Percentiles rank a stretch among this genome's conserved stretches.
Conservation (phyloP, 2,329 filamentous ascomycete genomes). For the Scytalidium lignicola region DNA sequence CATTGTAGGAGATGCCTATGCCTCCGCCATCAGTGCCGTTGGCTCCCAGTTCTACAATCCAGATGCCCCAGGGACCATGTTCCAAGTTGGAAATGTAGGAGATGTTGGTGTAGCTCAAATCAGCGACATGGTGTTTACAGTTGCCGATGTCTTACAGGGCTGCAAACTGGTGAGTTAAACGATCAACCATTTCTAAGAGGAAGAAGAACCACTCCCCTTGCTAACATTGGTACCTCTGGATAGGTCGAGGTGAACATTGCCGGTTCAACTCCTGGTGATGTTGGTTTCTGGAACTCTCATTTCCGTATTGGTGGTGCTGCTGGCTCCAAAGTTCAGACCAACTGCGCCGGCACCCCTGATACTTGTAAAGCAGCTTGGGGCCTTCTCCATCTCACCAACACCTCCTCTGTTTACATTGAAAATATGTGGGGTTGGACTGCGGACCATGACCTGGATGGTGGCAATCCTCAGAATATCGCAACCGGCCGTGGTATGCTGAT, state of each 20-base stretch:
- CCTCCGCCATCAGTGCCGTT: conserved; percentile 39
- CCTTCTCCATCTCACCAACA: conserved; percentile 33
- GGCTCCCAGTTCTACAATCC: conserved; percentile 38
- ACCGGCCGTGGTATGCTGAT: conserved; percentile 42
- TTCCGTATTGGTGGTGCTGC: conserved; percentile 42
- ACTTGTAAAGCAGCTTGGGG: conserved; percentile 30
- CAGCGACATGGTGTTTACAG: conserved; percentile 46
- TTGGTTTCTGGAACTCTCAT: conserved; percentile 43
- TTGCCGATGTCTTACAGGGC: conserved; percentile 36
- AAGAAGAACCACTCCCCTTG: too few species aligned
- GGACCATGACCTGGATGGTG: conserved; percentile 2
- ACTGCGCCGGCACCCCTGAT: conserved; percentile 30
- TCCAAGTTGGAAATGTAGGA: conserved; percentile 43
- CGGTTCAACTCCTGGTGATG: conserved; percentile 38
- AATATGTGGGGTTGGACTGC: conserved; percentile 34
- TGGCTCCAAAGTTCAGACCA: conserved; percentile 25
- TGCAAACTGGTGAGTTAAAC: conserved; percentile 4
- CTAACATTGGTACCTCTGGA: too few species aligned
- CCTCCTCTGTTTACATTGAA: conserved; percentile 37
- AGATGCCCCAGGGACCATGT: conserved; percentile 37
- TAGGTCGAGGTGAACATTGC: conserved; percentile 47
- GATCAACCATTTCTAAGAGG: too few species aligned
- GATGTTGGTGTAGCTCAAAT: conserved; percentile 44
- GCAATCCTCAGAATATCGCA: conserved; percentile 32
- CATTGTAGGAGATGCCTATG: conserved; percentile 49